These are phyloP conservation scores for Spergularia bocconei DNA, from an alignment of 148 eudicot genomes.

Conservation along the genomic window DNA sequence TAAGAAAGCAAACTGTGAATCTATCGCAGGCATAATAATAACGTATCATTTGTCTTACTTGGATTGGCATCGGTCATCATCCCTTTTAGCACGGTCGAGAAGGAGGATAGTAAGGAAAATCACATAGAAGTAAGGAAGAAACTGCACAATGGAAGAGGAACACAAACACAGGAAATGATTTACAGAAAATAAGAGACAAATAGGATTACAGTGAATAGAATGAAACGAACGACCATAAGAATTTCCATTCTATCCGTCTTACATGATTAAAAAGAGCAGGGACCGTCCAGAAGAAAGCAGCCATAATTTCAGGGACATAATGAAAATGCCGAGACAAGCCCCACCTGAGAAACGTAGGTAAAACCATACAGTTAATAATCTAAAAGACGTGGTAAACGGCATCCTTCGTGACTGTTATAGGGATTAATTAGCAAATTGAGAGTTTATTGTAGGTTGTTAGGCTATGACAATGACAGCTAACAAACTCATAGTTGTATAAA, in stretches of 20 bases:
- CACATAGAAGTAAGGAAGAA: slow-evolving; percentile 92
- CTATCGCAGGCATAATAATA: not conserved
- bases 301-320: slow-evolving; percentile 86
- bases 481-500: too few species aligned
- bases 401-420: too few species aligned
- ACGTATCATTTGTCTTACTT: slow-evolving; percentile 53
- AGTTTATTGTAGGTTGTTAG: too few species aligned
- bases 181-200: not conserved
- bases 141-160: slow-evolving; percentile 39
- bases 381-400: too few species aligned
- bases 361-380: not conserved
- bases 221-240: too few species aligned
- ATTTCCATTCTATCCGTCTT: slow-evolving; percentile 18
- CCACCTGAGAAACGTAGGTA: slow-evolving; percentile 57
- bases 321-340: slow-evolving; percentile 96
- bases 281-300: slow-evolving; percentile 93
- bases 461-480: too few species aligned
- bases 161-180: not conserved
- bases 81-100: slow-evolving; percentile 88
- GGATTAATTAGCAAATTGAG: too few species aligned
- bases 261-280: slow-evolving; percentile 94
- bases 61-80: slow-evolving; percentile 83
- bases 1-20: not conserved
- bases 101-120: slow-evolving; percentile 83
- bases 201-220: not conserved